phyloP scores from a whole-genome alignment of 1,284 basidiomycete genomes.

The Peniophora sp. region DNA sequence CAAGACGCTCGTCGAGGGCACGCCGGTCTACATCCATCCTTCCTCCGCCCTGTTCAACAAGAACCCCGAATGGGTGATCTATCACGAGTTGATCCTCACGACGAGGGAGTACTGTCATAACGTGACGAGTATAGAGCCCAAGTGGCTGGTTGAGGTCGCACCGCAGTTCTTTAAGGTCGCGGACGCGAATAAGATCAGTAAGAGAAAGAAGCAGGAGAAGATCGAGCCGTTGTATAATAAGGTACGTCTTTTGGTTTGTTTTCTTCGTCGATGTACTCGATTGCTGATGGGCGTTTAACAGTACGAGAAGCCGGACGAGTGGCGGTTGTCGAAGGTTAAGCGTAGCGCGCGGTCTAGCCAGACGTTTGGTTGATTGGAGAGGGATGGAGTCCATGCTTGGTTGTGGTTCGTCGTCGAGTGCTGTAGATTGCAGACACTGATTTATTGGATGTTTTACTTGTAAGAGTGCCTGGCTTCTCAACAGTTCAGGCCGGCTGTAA shows the following conservation, averaged over 20 bases:
- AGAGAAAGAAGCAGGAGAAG: constrained; percentile 95
- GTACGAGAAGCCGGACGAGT: constrained; percentile 87
- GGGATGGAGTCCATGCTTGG: too few relatives aligned
- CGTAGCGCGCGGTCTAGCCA: constrained; percentile 67
- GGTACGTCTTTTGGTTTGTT: constrained; percentile 17
- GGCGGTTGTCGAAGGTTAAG: constrained; percentile 84
- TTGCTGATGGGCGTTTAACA: constrained; percentile 11
- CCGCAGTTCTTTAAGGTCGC: constrained; percentile 98
- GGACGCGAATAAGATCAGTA: constrained; percentile 93
- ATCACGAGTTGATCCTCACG: constrained; percentile 70
- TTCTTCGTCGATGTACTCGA: neutral
- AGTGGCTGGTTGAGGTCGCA: constrained; percentile 98
- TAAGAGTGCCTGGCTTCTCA: too few relatives aligned
- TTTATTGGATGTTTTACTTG: too few relatives aligned
- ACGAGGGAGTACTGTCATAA: constrained; percentile 94
- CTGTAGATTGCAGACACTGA: too few relatives aligned
- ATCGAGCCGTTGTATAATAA: constrained; percentile 90
- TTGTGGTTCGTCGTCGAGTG: too few relatives aligned
- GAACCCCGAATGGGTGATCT: constrained; percentile 74
- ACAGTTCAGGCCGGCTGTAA: too few relatives aligned
- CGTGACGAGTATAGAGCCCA: constrained; percentile 94
- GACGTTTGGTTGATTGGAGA: constrained; percentile 15
- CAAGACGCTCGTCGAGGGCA: constrained; percentile 96
- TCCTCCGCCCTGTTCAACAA: constrained; percentile 97
- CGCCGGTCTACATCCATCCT: constrained; percentile 96